Evolutionary conservation across 2,329 filamentous ascomycete species (phyloP).

Genomic region (Fusarium sulawesiense): DNA sequence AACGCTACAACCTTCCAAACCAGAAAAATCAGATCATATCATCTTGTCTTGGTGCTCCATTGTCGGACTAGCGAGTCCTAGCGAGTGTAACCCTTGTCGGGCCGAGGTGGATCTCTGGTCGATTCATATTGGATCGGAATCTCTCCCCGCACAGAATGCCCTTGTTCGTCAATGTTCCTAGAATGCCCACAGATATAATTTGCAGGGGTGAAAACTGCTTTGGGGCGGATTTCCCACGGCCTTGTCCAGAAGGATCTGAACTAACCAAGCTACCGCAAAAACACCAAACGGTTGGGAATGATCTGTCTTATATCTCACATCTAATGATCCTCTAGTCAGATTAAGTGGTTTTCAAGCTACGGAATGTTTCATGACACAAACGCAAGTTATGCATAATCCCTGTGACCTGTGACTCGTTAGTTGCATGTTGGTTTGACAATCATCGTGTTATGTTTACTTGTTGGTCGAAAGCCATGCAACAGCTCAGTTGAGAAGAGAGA

Average conservation of each 20-base stretch:
- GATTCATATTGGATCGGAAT: not conserved
- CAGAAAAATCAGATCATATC: too few relatives aligned
- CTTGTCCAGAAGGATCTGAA: not conserved
- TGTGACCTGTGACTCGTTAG: not conserved
- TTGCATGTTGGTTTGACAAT: not conserved
- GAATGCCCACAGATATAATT: not conserved
- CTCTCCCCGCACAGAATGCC: not conserved
- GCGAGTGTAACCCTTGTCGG: not conserved
- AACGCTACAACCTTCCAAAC: not conserved
- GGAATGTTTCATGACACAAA: not conserved
- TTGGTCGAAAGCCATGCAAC: not conserved
- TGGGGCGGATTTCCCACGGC: rapidly evolving
- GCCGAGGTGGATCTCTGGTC: not conserved
- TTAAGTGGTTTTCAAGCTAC: not conserved
- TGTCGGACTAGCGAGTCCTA: not conserved
- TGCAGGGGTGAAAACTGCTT: not conserved
- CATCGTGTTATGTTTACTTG: not conserved
- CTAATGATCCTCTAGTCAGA: too few relatives aligned
- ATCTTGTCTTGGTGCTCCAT: too few relatives aligned
- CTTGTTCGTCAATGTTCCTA: not conserved
- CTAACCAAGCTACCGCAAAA: not conserved
- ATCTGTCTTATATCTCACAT: not conserved
- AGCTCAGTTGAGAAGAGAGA: not conserved
- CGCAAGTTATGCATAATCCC: not conserved
- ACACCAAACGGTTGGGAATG: not conserved